Evolutionary conservation across 441 rosid species (phyloP), one percentile per base, ranked within the genome.

Genomic region (Erodium texanum): DNA sequence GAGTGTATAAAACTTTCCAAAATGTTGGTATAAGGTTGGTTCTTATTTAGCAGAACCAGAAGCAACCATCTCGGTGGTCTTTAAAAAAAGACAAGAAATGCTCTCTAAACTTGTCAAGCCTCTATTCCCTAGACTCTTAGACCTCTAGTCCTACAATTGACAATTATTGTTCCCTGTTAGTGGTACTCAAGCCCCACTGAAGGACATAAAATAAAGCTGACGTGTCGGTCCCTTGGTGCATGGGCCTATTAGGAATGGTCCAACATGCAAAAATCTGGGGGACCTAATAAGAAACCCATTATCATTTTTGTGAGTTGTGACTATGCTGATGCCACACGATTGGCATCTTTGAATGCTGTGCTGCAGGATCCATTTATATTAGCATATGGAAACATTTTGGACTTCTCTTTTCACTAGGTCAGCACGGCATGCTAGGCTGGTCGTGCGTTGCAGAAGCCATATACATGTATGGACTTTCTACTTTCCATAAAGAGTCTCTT

Each of bases 311-410:
- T 50, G 61, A 43, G 50, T 43, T 45, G 24, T 20, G 73, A 70
- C 71, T 66, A 24, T 59, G 23, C 70, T 48, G n/a, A 65, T 71
- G 70, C 80, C 86, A 77, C 84, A 73, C 69, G 77, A 75, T 75
- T 73, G 73, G 84, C 81, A 77, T 83, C 84, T 80, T 79, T 83
- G 81, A 77, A 78, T 69, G 45, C 45, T 36, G 63, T 69, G 45
- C 45, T 36, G 63, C 74, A 50, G 22, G 36, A 29, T 62, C 71
- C 68, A 48, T 9, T 34, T 41, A 29, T 29, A 29, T 29, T 29
- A 29, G 24, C 2, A 43, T 43, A 43, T 43, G 50, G 15, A 43
- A 43, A 43, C 2, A n/a, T 29, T 43, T 43, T 43, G 15, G 50
- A 43, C 50, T 43, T 11, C 14, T 43, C 50, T 64, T 24, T 71